phyloP scores from a whole-genome alignment of 495 filamentous ascomycete species.

The Aspergillus ellipticus region DNA sequence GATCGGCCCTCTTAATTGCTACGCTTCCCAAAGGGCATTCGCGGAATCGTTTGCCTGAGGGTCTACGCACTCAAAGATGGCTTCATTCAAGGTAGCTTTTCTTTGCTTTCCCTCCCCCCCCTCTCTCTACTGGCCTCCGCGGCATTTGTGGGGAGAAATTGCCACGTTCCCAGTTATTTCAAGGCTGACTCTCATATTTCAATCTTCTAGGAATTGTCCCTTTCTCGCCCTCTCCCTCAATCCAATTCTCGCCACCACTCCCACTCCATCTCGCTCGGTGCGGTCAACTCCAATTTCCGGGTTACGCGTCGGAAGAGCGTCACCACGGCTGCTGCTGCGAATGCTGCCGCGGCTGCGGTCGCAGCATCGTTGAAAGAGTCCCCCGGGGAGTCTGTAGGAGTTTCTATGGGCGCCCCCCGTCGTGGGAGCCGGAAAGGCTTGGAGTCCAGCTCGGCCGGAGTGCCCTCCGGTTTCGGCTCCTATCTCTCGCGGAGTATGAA shows the following conservation, averaged over 20 bases:
- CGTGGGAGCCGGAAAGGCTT: slow-evolving; percentile 43
- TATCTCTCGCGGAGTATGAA: slow-evolving; percentile 48
- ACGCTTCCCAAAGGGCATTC: slow-evolving; percentile 28
- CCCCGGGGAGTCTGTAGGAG: slow-evolving; percentile 39
- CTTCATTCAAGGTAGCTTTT: slow-evolving; percentile 44
- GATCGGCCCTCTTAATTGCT: slow-evolving; percentile 11
- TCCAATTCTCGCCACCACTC: slow-evolving; percentile 70
- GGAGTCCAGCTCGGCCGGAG: slow-evolving; percentile 43
- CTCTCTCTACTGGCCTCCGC: neutral
- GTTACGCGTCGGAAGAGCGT: slow-evolving; percentile 92
- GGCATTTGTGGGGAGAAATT: neutral
- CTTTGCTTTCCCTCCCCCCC: slow-evolving; percentile 6
- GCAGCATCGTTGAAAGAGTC: slow-evolving; percentile 71
- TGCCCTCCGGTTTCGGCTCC: slow-evolving; percentile 33
- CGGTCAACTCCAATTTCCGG: slow-evolving; percentile 76
- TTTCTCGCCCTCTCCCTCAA: slow-evolving; percentile 43
- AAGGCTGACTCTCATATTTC: slow-evolving; percentile 11
- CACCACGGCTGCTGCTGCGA: slow-evolving; percentile 69
- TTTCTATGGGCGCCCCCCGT: slow-evolving; percentile 39
- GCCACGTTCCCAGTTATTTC: neutral
- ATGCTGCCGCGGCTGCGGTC: slow-evolving; percentile 71
- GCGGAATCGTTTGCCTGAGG: slow-evolving; percentile 32
- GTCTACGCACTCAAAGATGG: slow-evolving; percentile 36
- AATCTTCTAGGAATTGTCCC: slow-evolving; percentile 39
- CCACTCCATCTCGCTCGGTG: slow-evolving; percentile 74